Percentiles rank a stretch among this genome's conserved stretches.
Conservation (phyloP, 495 filamentous ascomycete genomes). For the Hypoxylon perforatum region DNA sequence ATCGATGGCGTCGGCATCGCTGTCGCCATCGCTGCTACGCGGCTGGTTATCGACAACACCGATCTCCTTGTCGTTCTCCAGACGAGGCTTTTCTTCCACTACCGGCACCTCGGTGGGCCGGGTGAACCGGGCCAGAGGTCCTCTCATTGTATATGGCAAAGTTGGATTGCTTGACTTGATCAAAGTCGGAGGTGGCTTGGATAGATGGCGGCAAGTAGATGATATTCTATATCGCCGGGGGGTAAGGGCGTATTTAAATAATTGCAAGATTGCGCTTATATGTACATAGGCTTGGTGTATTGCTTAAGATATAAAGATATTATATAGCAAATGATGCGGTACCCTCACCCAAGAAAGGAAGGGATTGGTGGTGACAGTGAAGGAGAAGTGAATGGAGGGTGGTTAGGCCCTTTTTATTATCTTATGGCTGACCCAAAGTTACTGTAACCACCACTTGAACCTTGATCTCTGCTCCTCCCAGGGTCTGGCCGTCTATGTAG, state of each 20-base stretch:
- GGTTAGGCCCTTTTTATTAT: slow-evolving; percentile 25
- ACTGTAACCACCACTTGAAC: slow-evolving; percentile 1
- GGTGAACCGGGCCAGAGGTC: slow-evolving; percentile 30
- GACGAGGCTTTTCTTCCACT: slow-evolving; percentile 19
- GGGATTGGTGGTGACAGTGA: no score
- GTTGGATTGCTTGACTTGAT: not conserved
- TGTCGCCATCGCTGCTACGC: slow-evolving; percentile 24
- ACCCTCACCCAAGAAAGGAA: no score
- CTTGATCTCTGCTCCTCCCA: slow-evolving; percentile 22
- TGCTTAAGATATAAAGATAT: no score
- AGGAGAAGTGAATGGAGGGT: no score
- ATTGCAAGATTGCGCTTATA: no score
- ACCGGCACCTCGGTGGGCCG: slow-evolving; percentile 35
- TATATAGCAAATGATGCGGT: no score
- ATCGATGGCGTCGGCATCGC: slow-evolving; percentile 49
- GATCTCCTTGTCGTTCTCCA: slow-evolving; percentile 36
- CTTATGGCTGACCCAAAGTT: no score
- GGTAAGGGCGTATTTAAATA: no score
- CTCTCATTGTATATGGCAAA: slow-evolving; percentile 35
- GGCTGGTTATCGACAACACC: slow-evolving; percentile 28
- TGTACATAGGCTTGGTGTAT: no score
- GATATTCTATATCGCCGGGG: no score
- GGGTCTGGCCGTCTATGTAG: slow-evolving; percentile 21
- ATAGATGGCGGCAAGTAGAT: not conserved
- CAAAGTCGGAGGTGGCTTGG: not conserved